These are phyloP conservation scores for Hydnum rufescens DNA, from an alignment of 768 basidiomycete genomes.

Conservation along the genomic window DNA sequence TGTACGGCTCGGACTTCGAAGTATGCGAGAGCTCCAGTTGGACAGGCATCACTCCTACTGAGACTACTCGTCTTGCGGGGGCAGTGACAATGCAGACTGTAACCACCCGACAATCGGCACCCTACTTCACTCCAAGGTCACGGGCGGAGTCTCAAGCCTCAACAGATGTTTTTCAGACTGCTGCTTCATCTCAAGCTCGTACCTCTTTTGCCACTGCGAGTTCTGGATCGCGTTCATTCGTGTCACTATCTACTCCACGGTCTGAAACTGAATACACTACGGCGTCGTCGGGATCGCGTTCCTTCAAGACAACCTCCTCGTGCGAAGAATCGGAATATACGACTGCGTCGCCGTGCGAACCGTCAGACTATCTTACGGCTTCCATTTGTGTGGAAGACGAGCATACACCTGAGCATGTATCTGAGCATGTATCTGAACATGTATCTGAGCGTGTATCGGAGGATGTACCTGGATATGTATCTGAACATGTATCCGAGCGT, in stretches of 20 bases:
- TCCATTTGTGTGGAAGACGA: constrained; percentile 2
- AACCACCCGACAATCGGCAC: neutral
- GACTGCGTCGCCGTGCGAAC: constrained; percentile 25
- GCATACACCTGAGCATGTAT: no score
- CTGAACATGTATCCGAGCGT: no score
- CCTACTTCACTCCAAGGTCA: neutral
- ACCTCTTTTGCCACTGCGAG: constrained; percentile 15
- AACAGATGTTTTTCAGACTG: constrained; percentile 11
- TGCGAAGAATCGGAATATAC: constrained; percentile 16
- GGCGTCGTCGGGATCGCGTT: neutral
- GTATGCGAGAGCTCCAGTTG: neutral
- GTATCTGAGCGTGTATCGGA: no score
- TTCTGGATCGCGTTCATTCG: constrained; percentile 13
- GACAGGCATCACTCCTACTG: neutral
- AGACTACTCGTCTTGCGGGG: neutral
- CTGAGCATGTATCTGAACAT: no score
- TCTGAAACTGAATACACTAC: constrained; percentile 12
- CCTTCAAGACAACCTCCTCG: neutral
- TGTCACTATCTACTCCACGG: constrained; percentile 16
- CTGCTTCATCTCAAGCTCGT: constrained; percentile 9
- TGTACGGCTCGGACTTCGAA: neutral
- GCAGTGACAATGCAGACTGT: neutral
- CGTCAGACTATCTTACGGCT: constrained; percentile 33
- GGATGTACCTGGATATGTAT: no score
- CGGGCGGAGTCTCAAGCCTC: neutral